A percentile compares a stretch with the other conserved stretches of the same genome.
These are phyloP conservation scores for Mercurialis annua DNA, from an alignment of 345 rosid species.

Conservation along the genomic window DNA sequence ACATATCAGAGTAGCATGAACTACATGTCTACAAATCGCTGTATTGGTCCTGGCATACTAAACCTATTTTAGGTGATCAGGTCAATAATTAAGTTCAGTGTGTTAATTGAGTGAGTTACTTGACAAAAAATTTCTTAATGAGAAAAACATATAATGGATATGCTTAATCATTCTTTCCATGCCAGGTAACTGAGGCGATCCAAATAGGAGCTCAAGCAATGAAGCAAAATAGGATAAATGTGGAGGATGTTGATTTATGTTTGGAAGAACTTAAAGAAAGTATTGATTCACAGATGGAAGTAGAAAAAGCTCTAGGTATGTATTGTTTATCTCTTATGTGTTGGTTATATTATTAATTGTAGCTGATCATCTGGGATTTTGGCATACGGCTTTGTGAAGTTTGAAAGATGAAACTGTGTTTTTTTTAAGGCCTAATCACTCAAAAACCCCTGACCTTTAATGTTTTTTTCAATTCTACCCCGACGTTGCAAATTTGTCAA, in stretches of 20 bases:
- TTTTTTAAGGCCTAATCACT: no score
- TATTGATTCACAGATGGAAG: constrained; percentile 67
- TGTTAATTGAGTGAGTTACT: not conserved
- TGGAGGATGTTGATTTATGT: constrained; percentile 72
- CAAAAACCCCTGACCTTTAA: no score
- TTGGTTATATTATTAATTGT: not conserved
- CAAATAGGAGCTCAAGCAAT: constrained; percentile 75
- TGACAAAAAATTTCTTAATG: not conserved
- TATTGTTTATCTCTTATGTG: not conserved
- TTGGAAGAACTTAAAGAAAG: constrained; percentile 72
- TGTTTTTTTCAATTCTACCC: no score
- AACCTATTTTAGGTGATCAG: not conserved
- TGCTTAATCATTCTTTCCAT: constrained; percentile 10
- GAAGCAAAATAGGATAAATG: constrained; percentile 59
- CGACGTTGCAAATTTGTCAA: no score
- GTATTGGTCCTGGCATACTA: not conserved
- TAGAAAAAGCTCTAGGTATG: constrained; percentile 62
- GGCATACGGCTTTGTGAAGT: not conserved
- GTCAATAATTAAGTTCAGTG: not conserved
- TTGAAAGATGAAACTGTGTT: no score
- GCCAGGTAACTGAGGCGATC: constrained; percentile 79
- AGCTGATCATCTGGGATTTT: not conserved
- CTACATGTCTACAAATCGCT: not conserved
- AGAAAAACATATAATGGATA: constrained; percentile 1
- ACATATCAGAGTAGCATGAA: not conserved